phyloP scores from a whole-genome alignment of 768 basidiomycete species.

The Lenzites betulinus region DNA sequence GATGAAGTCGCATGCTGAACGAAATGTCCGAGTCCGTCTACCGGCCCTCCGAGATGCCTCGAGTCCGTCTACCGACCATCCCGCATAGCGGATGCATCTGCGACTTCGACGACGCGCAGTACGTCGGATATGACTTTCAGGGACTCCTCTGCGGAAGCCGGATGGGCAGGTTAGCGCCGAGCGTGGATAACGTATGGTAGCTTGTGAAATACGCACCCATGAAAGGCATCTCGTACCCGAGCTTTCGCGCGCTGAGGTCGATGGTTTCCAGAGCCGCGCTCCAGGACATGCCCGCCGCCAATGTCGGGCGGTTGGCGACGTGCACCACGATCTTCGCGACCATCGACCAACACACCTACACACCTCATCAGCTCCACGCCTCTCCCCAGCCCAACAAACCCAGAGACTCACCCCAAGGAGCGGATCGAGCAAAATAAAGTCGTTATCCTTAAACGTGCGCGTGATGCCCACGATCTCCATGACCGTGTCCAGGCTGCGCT shows the following conservation, averaged over 20 bases:
- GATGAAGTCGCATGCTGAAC: too few species aligned
- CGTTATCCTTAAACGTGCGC: constrained; percentile 27
- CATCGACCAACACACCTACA: constrained; percentile 27
- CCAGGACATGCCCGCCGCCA: constrained; percentile 10
- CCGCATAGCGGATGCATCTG: neutral
- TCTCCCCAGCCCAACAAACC: too few species aligned
- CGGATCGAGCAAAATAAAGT: constrained; percentile 28
- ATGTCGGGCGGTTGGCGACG: constrained; percentile 11
- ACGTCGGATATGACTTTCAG: constrained; percentile 16
- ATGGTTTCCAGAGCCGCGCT: constrained; percentile 15
- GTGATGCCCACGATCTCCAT: constrained; percentile 28
- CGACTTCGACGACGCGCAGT: constrained; percentile 13
- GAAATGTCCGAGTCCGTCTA: too few species aligned
- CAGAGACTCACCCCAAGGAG: constrained; percentile 27
- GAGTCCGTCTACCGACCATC: too few species aligned
- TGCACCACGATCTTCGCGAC: constrained; percentile 25
- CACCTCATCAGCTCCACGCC: neutral
- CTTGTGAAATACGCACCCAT: constrained; percentile 19
- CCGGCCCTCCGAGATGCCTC: too few species aligned
- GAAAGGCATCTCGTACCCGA: constrained; percentile 22
- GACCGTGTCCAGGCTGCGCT: constrained; percentile 24
- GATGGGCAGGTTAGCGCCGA: neutral
- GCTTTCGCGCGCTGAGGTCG: constrained; percentile 20
- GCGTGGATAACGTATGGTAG: neutral
- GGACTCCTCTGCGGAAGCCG: neutral